Evolutionary conservation across 345 rosid species (phyloP), one percentile per base, ranked within the genome.

Genomic region (Eucalyptus pumila): DNA sequence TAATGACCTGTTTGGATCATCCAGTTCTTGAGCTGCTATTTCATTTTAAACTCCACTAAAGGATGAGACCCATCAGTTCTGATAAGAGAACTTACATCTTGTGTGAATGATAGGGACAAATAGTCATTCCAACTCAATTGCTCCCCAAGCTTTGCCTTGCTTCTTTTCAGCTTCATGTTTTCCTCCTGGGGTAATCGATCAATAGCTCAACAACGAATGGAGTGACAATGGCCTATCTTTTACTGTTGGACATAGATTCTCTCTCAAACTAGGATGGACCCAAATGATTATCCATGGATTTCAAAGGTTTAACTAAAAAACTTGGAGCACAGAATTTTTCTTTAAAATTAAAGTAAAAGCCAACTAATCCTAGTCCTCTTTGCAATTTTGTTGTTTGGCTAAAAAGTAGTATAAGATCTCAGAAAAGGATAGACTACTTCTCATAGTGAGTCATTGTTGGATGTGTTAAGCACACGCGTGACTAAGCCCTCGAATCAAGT

Each of bases 111-210:
- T 58, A 97, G 91, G 49, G 95, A 95, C 87, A 96, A 88, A 90
- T 96, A 97, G 92, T 97, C 99, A 89, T 89, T 94, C 99, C 99
- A 97, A 89, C 85, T 86, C 92, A 95, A 86, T 89, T 93, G 92
- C 93, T 96, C 94, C 60, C 96, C 97, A 52, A 88, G 90, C 90
- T 93, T 86, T 87, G 94, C 95, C 92, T 96, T 97, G 62, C 87
- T 91, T 56, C 94, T 91, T 94, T 94, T 98, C 91, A 97, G 76
- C 93, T 94, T 93, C 94, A 94, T 90, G 93, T 97, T 98, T 91
- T 97, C 99, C 48, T 96, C 97, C 99, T 97, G 92, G 26, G 23
- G 51, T 87, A 48, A 54, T 65, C 26, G n/a, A 88, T 10, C 19
- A 85, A 86, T 87, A 65, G 69, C 32, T 58, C 26, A 62, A 40